Evolutionary conservation across 176 grass and related monocot species (phyloP), one percentile per base, ranked within the genome.

Genomic region (Zea luxurians): DNA sequence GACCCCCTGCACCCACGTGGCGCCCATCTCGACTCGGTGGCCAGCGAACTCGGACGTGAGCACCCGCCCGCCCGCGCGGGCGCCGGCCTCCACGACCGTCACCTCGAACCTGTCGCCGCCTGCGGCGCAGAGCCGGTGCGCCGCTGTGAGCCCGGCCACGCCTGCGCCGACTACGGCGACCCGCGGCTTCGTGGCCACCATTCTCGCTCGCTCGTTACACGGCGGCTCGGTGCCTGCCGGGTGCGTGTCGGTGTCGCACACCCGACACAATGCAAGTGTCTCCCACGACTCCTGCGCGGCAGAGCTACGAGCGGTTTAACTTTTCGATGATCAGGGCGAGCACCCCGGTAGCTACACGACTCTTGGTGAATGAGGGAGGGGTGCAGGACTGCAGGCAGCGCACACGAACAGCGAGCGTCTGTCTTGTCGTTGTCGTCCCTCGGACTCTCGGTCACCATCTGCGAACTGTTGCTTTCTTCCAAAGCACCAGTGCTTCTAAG

Each of bases 1-100:
- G 49, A 94, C 73, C 16, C 94, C 94, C 49, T 97, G 94, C 64
- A 97, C 85, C 91, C 91, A 97, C 46, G 94, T 97, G 74, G 94
- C 91, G 50, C 91, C 91, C 82, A 92, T 86, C 89, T 97, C 89
- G 70, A 97, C 77, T 12, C 89, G 78, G 85, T 90, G 87, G 36
- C 85, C 89, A 1, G 91, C 82, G 46, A 97, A 92, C 70, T 90
- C 83, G 37, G 87, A 71, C 12, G 91, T 97, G 7, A 90, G 87
- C 34, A 94, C 85, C 38, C 94, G 84, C 10, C 94, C 94, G 48
- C 94, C 94, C 20, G 85, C 86, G 1, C 87, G 87, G 65, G 21
- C 4, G 5, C 82, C 42, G 4, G 85, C 91, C 40, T 97, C 91
- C 16, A 86, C 86, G 36, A 97, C 85, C 66, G 61, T 75, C 48